Evolutionary conservation across 768 basidiomycete genomes (phyloP), one percentile per base, ranked within the genome.

Genomic region (Mycena alexandri): DNA sequence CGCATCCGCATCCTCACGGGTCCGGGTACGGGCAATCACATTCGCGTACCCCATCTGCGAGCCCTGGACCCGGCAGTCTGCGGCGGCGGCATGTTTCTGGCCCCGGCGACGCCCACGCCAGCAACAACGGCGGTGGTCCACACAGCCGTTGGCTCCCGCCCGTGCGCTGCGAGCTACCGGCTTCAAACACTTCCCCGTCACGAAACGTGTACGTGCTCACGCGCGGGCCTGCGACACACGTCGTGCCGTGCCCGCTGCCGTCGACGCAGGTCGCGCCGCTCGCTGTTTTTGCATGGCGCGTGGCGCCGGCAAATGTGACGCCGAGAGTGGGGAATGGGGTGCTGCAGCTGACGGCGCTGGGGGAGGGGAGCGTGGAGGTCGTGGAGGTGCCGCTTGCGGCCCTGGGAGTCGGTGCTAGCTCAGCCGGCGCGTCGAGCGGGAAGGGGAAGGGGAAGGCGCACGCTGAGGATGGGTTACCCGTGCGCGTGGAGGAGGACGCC

Each of bases 361-460:
- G 89, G 24, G 89, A 90, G 59, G 84, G 87, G 62, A 93, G 93
- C 13, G 71, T 95, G 17, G 93, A 95, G 74, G 85, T 89, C 3
- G 89, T 91, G 67, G 94, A 95, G 76, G 75, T 90, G 34, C 77
- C 86, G 1, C 76, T 93, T 13, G 76, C 85, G 12, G 83, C 84
- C 61, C 75, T n/a, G n/a, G n/a, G n/a, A n/a, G n/a, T 93, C 8
- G 48, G 47, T 38, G 14, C 38, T 9, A 38, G 34, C 34, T 36
- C 34, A 5, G 7, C 34, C 34, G 34, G 38, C 11, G 38, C 38
- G 38, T 38, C 38, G 38, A 14, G 11, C 50, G 68, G 75, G 17
- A 86, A 89, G 75, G 82, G 82, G 7, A 82, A 87, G 77, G 73
- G 82, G 51, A 78, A 80, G 63, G 75, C 78, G 16, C 75, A 76